phyloP scores from a whole-genome alignment of 2,329 filamentous ascomycete species.

The Aureobasidium sp. region DNA sequence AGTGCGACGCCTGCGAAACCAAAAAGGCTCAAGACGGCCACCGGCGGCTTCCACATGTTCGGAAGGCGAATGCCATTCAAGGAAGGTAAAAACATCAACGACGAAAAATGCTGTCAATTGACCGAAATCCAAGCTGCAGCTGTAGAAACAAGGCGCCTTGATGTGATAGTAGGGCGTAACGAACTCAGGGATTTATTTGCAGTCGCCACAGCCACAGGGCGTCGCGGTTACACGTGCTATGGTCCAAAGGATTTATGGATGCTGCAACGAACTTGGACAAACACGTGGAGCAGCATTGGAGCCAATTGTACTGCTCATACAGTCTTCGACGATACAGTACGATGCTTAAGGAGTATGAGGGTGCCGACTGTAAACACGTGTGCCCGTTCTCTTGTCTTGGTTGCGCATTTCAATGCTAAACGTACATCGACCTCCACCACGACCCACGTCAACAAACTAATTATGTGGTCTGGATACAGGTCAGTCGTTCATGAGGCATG shows the following conservation, averaged over 20 bases:
- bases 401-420: background rate
- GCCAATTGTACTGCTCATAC: too few species aligned
- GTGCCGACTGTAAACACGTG: background rate
- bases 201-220: background rate
- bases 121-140: too few species aligned
- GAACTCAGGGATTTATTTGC: background rate
- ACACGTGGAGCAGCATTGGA: background rate
- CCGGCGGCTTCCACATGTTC: conserved; percentile 3
- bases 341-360: background rate
- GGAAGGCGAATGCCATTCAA: too few species aligned
- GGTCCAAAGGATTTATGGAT: background rate
- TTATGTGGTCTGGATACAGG: too few species aligned
- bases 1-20: background rate
- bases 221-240: background rate
- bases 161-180: background rate
- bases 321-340: background rate
- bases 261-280: background rate
- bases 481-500: too few species aligned
- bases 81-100: too few species aligned
- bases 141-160: background rate
- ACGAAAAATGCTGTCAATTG: too few species aligned
- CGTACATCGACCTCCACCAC: too few species aligned
- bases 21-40: background rate
- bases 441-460: too few species aligned
- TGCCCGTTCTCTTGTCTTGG: background rate